Base-by-base conservation (phyloP, 345 rosid genomes). In the Gossypium stocksii region DNA sequence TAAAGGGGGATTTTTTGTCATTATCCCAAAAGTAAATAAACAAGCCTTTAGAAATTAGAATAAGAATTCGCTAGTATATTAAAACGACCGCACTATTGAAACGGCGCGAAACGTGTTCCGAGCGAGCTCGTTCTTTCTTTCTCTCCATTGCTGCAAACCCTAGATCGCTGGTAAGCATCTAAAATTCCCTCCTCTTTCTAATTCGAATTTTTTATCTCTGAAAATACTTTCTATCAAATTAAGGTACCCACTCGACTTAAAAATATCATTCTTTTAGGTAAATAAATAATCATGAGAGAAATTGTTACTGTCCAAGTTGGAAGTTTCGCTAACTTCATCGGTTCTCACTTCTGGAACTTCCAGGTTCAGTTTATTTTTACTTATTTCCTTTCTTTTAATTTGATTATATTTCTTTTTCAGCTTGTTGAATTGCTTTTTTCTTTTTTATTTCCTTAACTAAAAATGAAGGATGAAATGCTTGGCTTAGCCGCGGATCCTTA, bases 341-440 rank as follows among this genome's bases (percentile, higher is more conserved):
- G 99, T 68, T 95, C 99, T 65, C 98, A 95, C 81, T 93, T 93
- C 82, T 93, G 99, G 99, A 95, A 95, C 83, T 90, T 95, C 78
- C 99, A 95, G 97, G 97, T 93, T 66, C 61, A 52, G n/a, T 25
- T 27, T 29, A 51, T 52, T 17, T 52, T 16, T 70, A n/a, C 73
- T 29, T 29, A 70, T 29, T 70, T 51, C 17, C 3, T 52, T 49
- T 12, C 27, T 13, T 73, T 62, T 62, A 2, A 77, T 41, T 51
- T 48, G 16, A 25, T 5, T 23, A 9, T 53, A 22, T 19, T 56
- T 13, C 41, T 75, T 19, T 38, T 38, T 71, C 22, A n/a, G 14
- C 6, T 72, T 19, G 22, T 29, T 29, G 3, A 46, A 48, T 56
- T 59, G 11, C 27, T 23, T 27, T 9, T 23, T 59, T 13, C 27